Base-by-base conservation (phyloP, 306 rosid species). In the Vigna nakashimae region DNA sequence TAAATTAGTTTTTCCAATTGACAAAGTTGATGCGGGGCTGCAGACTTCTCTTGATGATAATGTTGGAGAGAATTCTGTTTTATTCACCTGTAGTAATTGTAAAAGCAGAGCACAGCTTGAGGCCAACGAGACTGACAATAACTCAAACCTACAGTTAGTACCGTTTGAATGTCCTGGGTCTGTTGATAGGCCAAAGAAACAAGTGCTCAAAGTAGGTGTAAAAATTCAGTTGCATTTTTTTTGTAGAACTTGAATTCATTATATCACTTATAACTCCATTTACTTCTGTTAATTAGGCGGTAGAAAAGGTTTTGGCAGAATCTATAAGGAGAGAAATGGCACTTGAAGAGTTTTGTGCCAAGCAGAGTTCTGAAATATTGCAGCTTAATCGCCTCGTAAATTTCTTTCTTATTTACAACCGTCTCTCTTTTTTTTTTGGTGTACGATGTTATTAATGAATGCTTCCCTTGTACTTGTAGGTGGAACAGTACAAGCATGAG, bases 241-340 rank as follows among this genome's bases (percentile, higher is more conserved):
- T 14, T 69, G 60, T 60, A 57, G 22, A 32, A 15, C 68, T 80
- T 74, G 17, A 71, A 18, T 14, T 79, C n/a, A n/a, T 52, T 53
- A 15, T 81, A 20, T 66, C 65, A 32, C 15, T 79, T 26, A 79
- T 34, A 59, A 75, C 68, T 62, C 59, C 51, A 38, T 82, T 53
- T 22, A 43, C 48, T 55, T 74, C 36, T 48, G 38, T 53, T 49
- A 38, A 82, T 43, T 83, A 96, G 99, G 96, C 91, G 30, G 93
- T 88, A 56, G 93, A 93, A 82, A 93, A 96, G 89, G 96, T 93
- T 80, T 89, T 96, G 86, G 98, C 98, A 7, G 99, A 90, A 67
- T 90, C 99, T 62, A 90, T 93, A 74, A 89, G 99, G 87, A 90
- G 99, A 89, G 99, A 96, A 84, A 89, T 96, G 99, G 99, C 96